Percentiles rank a stretch among this genome's conserved stretches.
phyloP scores from a whole-genome alignment of 257 asterid species.

The Przewalskia tangutica region DNA sequence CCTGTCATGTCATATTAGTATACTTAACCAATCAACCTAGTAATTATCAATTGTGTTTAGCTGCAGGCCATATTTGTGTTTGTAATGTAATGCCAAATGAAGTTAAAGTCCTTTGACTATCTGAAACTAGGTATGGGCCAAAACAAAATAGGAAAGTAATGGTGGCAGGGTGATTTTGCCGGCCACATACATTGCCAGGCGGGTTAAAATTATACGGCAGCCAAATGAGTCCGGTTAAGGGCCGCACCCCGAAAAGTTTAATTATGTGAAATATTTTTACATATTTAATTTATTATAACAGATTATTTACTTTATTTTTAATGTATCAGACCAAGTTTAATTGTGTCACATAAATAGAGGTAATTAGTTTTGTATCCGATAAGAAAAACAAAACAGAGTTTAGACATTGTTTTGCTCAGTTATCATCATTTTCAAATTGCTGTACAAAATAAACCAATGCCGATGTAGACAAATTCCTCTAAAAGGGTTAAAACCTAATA shows the following conservation, averaged over 20 bases:
- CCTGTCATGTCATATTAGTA: constrained; percentile 16
- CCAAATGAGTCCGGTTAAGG: no score
- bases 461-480: background rate
- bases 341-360: no score
- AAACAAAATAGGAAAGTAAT: background rate
- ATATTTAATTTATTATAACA: no score
- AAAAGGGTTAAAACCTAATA: background rate
- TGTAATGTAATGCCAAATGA: background rate
- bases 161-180: background rate
- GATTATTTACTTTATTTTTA: no score
- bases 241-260: no score
- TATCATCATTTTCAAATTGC: background rate
- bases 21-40: background rate
- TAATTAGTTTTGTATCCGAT: no score
- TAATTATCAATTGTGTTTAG: background rate
- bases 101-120: background rate
- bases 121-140: background rate
- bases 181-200: background rate
- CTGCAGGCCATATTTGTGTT: background rate
- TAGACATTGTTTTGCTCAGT: background rate
- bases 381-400: no score
- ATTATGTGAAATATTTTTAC: no score
- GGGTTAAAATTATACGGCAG: no score
- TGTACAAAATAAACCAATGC: background rate
- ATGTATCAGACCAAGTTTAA: no score